Evolutionary conservation across 163 green algal species (phyloP), one percentile per base, ranked within the genome.

Genomic region (Prototheca stagnorum): DNA sequence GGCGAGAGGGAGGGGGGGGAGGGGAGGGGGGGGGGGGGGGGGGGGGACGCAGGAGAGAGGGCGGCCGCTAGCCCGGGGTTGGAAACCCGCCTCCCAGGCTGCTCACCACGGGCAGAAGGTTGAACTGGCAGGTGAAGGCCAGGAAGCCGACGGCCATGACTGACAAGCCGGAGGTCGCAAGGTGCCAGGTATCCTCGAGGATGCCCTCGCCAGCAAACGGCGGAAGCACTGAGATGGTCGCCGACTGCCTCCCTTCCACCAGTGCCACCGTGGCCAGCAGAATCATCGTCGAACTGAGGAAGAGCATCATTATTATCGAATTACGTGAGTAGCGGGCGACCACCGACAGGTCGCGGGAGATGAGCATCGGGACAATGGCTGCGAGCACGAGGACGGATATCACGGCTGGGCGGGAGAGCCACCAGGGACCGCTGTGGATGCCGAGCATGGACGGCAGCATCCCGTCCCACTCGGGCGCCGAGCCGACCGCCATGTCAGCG

Each of bases 51-150:
- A n/a, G n/a, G n/a, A n/a, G n/a, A n/a, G n/a, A n/a, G n/a, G n/a
- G n/a, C n/a, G n/a, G n/a, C n/a, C n/a, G n/a, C n/a, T n/a, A n/a
- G n/a, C n/a, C n/a, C n/a, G n/a, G n/a, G n/a, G n/a, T n/a, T n/a
- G n/a, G n/a, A n/a, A n/a, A n/a, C n/a, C n/a, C n/a, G n/a, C n/a
- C n/a, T n/a, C n/a, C n/a, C 8, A 16, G 15, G 7, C 2, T 24
- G 15, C 44, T 45, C 47, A 54, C 47, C 24, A 69, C 36, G 16
- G 61, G 52, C 17, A 69, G n/a, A 11, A 69, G 42, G 36, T 69
- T 69, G 53, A 69, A 69, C 31, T 69, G 53, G 35, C 53, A 61
- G 3, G 53, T 61, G 25, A 47, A 52, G 9, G 53, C 53, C 15
- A 61, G 26, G 8, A 19, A 40, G 11, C 33, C 35, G 15, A 61